phyloP scores from a whole-genome alignment of 2,329 filamentous ascomycete species.

The Epichloe amarillans region DNA sequence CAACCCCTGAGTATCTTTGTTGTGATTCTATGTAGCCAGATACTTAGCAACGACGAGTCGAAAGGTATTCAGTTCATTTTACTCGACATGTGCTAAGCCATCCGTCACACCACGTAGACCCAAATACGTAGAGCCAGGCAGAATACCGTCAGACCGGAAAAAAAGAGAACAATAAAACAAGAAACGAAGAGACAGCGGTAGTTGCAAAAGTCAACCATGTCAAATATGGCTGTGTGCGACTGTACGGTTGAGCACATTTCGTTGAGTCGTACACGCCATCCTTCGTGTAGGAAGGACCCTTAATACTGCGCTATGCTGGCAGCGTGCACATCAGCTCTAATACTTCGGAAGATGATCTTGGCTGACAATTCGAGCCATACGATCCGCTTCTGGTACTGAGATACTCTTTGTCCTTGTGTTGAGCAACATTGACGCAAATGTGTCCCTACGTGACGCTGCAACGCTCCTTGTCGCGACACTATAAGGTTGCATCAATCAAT shows the following conservation, averaged over 20 bases:
- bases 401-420: not conserved
- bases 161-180: constrained; percentile 2
- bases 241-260: constrained; percentile 4
- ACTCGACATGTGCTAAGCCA: constrained; percentile 1
- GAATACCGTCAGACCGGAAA: not conserved
- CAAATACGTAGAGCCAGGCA: not conserved
- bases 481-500: not conserved
- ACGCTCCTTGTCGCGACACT: not conserved
- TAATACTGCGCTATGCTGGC: not conserved
- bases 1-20: not conserved
- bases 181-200: constrained; percentile 3
- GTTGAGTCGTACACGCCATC: constrained; percentile 12
- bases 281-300: not conserved
- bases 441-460: not conserved
- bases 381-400: not conserved
- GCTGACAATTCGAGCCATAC: not conserved
- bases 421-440: not conserved
- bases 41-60: not conserved
- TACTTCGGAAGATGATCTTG: not conserved
- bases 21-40: not conserved
- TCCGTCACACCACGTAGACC: constrained; percentile 1
- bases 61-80: not conserved
- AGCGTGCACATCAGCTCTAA: not conserved
- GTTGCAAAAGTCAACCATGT: constrained; percentile 5
- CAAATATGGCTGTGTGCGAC: constrained; percentile 7